These are phyloP conservation scores for Penicillium verhagenii DNA, from an alignment of 495 filamentous ascomycete species.

Conservation along the genomic window DNA sequence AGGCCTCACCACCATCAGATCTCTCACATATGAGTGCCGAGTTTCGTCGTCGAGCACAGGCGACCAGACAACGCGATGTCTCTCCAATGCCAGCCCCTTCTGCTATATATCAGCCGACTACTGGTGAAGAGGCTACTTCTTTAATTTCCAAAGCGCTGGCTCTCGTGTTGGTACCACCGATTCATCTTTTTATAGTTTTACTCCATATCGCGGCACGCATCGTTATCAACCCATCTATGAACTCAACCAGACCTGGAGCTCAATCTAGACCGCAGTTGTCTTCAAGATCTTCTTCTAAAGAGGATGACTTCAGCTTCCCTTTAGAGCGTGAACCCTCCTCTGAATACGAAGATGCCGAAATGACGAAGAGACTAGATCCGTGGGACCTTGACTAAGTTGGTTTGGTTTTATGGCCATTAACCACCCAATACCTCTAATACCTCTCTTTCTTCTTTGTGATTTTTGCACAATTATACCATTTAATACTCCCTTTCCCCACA, in stretches of 20 bases:
- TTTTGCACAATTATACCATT: constrained; percentile 11
- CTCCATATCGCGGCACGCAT: constrained; percentile 76
- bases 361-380: constrained; percentile 24
- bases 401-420: background rate
- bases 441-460: constrained; percentile 7
- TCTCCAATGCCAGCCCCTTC: constrained; percentile 69
- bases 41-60: constrained; percentile 51
- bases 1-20: constrained; percentile 33
- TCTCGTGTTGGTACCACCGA: constrained; percentile 71
- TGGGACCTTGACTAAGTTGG: constrained; percentile 33
- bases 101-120: constrained; percentile 56
- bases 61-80: constrained; percentile 58
- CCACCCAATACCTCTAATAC: too few relatives aligned
- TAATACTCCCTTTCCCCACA: constrained; percentile 16
- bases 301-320: constrained; percentile 45
- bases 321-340: constrained; percentile 37
- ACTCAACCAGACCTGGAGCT: constrained; percentile 17
- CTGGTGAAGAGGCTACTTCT: constrained; percentile 58
- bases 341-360: constrained; percentile 25
- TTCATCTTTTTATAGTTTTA: constrained; percentile 72
- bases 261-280: constrained; percentile 1
- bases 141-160: constrained; percentile 74
- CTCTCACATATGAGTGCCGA: constrained; percentile 49
- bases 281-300: constrained; percentile 5
- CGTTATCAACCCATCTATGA: constrained; percentile 50